A percentile compares a stretch with the other conserved stretches of the same genome.
These are phyloP conservation scores for Amanita brunnescens DNA, from an alignment of 768 basidiomycete genomes.

Conservation along the genomic window DNA sequence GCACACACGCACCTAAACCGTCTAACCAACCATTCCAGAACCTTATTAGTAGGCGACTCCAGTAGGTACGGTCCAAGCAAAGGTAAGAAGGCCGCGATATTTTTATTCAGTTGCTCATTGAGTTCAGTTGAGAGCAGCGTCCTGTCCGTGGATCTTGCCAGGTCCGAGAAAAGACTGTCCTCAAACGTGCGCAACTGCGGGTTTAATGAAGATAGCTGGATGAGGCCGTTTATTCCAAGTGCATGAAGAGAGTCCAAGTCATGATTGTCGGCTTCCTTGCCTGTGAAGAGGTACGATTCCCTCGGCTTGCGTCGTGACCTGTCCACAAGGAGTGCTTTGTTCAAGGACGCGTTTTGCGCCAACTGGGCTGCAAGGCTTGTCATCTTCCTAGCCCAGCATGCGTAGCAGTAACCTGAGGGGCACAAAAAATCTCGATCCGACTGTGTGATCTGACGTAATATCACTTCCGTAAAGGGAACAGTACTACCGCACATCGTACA, in stretches of 20 bases:
- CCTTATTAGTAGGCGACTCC: slow-evolving; percentile 71
- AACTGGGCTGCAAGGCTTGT: slow-evolving; percentile 72
- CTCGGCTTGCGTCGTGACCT: slow-evolving; percentile 51
- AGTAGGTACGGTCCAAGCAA: slow-evolving; percentile 75
- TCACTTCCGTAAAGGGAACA: not conserved
- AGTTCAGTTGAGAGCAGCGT: slow-evolving; percentile 62
- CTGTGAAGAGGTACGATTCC: slow-evolving; percentile 85
- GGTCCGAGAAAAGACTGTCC: slow-evolving; percentile 70
- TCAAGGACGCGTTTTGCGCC: slow-evolving; percentile 69
- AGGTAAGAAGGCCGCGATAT: slow-evolving; percentile 54
- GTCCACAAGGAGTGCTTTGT: slow-evolving; percentile 62
- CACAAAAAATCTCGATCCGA: not conserved
- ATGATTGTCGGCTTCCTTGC: slow-evolving; percentile 72
- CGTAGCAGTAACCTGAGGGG: not conserved
- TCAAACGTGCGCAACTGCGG: slow-evolving; percentile 53
- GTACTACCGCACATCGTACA: too few relatives aligned
- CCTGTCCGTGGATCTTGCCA: slow-evolving; percentile 66
- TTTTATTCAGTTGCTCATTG: slow-evolving; percentile 51
- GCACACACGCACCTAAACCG: slow-evolving; percentile 73
- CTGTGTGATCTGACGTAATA: not conserved
- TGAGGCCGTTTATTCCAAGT: slow-evolving; percentile 69
- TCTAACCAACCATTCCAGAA: slow-evolving; percentile 91
- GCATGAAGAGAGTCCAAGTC: slow-evolving; percentile 84
- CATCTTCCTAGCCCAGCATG: not conserved
- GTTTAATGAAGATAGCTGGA: slow-evolving; percentile 59